Base-by-base conservation (phyloP, 257 asterid species). In the Solanum okadae region DNA sequence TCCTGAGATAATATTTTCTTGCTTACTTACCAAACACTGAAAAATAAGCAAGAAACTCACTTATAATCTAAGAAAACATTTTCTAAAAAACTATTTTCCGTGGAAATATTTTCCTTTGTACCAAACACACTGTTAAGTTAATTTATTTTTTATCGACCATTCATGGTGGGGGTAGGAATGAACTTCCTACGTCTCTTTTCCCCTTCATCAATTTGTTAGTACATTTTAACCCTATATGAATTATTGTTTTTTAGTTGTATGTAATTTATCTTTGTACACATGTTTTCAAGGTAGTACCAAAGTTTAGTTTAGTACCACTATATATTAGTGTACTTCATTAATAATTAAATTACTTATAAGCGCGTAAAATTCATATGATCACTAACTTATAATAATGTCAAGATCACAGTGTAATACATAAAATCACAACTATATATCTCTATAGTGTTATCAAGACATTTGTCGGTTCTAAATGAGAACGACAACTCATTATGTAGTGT, bases 121-220 rank as follows among this genome's bases (percentile, higher is more conserved):
- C 10, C 65, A 56, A 56, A 56, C 10, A 20, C n/a, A 56, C 65
- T 2, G 4, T 52, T 33, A 20, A 25, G 15, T 85, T 88, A 22
- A 73, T 59, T 70, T 65, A 25, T 42, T 76, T 76, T 76, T 77
- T 15, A 46, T 81, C 10, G 25, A 81, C 67, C 13, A 72, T 31
- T 5, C n/a, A 15, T 68, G 89, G 93, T 94, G 94, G 95, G 95
- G 95, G 90, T 76, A 56, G 27, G 13, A 83, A 87, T 87, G 8
- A 90, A 87, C 33, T 82, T 90, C 88, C 88, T 78, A 92, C 93
- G 72, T 90, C 87, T 15, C 65, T 2, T 76, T 85, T 83, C 2
- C 13, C 0, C 35, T n/a, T 84, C 27, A 85, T 84, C 76, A 38
- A 31, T 25, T 34, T 38, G 34, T 37, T 29, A 34, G 12, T 87